Base-by-base conservation (phyloP, 352 stramenopile genomes). In the Phytophthora tubulina region DNA sequence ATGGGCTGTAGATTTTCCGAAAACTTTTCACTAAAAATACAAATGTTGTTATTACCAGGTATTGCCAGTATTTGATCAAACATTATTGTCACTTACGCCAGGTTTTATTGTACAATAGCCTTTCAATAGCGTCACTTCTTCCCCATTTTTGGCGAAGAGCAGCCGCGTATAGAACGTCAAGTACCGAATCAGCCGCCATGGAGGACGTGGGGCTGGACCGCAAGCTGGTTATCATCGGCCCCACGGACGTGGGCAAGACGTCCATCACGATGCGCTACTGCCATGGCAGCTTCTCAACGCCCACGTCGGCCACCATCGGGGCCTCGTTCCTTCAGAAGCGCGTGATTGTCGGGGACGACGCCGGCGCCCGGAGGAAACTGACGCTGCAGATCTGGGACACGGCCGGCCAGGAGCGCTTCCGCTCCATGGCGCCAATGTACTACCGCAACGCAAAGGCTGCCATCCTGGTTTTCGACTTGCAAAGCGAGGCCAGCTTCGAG, bases 391-490 rank as follows among this genome's bases (percentile, higher is more conserved):
- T 96, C 30, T 96, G 90, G 90, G 90, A 96, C 51, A 80, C 73
- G 46, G 73, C 73, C 35, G 73, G 73, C 15, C 73, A 80, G 51
- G 73, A 80, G 50, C 80, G 90, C 17, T 96, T 96, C 67, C 84
- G 89, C 17, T 95, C 86, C 45, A 96, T 96, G 90, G 89, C 89
- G 48, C 89, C 90, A 10, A 96, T 97, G 89, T 97, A 97, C 74
- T 97, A 97, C 72, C 88, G 90, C 45, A 95, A 97, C 63, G 89
- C 90, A 33, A 94, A 94, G 63, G 90, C 90, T 3, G 90, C 90
- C 33, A 95, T 97, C 55, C 71, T 97, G 44, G 90, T 97, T 1
- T 95, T 96, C 61, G 89, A 96, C 52, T 63, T 97, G 36, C 88
- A 83, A 50, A 93, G 88, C 58, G 73, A 89, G 51, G 79, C 80